phyloP scores from a whole-genome alignment of 1,139 yeast species.

The Pneumocystis murina region DNA sequence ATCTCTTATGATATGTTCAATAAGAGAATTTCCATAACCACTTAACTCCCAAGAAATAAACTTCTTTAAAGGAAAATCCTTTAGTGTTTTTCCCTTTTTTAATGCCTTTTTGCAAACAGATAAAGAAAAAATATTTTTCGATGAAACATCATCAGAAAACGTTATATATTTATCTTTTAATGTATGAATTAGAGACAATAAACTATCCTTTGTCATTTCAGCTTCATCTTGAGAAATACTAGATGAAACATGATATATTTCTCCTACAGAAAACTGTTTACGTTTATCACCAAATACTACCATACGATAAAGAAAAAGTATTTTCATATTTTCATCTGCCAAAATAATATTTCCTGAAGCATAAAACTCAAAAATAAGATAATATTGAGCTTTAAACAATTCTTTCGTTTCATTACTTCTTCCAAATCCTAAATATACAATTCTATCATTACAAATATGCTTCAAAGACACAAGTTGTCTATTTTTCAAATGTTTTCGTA shows the following conservation, averaged over 20 bases:
- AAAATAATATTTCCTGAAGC: conserved; percentile 85
- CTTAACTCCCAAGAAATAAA: conserved; percentile 53
- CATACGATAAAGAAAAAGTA: conserved; percentile 59
- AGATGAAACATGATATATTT: conserved; percentile 36
- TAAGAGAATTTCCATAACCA: conserved; percentile 62
- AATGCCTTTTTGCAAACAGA: conserved; percentile 29
- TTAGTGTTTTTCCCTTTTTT: conserved; percentile 35
- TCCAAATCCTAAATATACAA: conserved; percentile 66
- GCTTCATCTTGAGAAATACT: conserved; percentile 17
- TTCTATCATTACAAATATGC: conserved; percentile 66
- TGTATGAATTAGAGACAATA: neutral
- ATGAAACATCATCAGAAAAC: neutral
- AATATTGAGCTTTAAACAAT: conserved; percentile 25
- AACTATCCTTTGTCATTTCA: conserved; percentile 6
- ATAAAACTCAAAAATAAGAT: conserved; percentile 76
- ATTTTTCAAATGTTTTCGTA: conserved; percentile 73
- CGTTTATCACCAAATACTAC: conserved; percentile 45
- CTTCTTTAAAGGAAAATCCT: conserved; percentile 45
- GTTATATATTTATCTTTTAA: neutral
- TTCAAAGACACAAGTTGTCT: conserved; percentile 58
- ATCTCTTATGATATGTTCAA: conserved; percentile 33
- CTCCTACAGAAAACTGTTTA: conserved; percentile 56
- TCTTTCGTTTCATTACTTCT: conserved; percentile 31
- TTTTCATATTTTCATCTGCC: conserved; percentile 52
- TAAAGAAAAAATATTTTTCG: neutral